A percentile compares a stretch with the other conserved stretches of the same genome.
These are phyloP conservation scores for Colletotrichum limetticola DNA, from an alignment of 2,329 filamentous ascomycete species.

Conservation along the genomic window DNA sequence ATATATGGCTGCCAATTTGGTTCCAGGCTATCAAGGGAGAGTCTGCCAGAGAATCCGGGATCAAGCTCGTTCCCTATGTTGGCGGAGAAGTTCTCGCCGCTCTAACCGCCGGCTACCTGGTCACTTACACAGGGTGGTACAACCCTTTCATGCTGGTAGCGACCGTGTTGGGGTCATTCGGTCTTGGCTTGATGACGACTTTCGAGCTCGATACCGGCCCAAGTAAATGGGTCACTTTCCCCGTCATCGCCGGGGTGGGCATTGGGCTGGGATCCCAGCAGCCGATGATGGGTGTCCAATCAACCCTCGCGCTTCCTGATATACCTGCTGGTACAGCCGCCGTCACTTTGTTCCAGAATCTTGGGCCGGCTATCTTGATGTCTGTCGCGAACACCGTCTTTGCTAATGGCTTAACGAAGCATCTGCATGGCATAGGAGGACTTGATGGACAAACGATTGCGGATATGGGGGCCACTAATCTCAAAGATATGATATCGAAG, in stretches of 20 bases:
- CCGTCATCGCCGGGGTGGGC: slow-evolving; percentile 40
- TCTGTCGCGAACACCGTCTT: slow-evolving; percentile 31
- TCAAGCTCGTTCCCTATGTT: slow-evolving; percentile 45
- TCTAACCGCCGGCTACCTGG: slow-evolving; percentile 40
- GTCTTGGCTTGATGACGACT: slow-evolving; percentile 31
- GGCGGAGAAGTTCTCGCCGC: slow-evolving; percentile 42
- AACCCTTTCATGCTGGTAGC: slow-evolving; percentile 46
- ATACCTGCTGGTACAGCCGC: slow-evolving; percentile 31
- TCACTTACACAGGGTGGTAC: slow-evolving; percentile 48
- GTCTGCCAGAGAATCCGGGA: slow-evolving; percentile 44
- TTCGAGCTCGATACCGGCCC: slow-evolving; percentile 9
- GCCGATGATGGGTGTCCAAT: slow-evolving; percentile 40
- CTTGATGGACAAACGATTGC: slow-evolving; percentile 43
- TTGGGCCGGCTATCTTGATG: slow-evolving; percentile 30
- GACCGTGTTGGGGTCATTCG: slow-evolving; percentile 42
- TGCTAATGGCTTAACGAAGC: slow-evolving; percentile 33
- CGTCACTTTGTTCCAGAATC: slow-evolving; percentile 26
- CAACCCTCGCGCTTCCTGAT: slow-evolving; percentile 35
- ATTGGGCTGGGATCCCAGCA: slow-evolving; percentile 42
- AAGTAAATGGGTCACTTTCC: slow-evolving; percentile 39
- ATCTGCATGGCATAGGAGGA: slow-evolving; percentile 43
- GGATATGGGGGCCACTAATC: slow-evolving; percentile 62
- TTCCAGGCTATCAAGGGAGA: slow-evolving; percentile 47
- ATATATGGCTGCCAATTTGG: slow-evolving; percentile 47
- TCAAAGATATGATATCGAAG: slow-evolving; percentile 60